Base-by-base conservation (phyloP, 768 basidiomycete genomes). In the Auriscalpium vulgare region DNA sequence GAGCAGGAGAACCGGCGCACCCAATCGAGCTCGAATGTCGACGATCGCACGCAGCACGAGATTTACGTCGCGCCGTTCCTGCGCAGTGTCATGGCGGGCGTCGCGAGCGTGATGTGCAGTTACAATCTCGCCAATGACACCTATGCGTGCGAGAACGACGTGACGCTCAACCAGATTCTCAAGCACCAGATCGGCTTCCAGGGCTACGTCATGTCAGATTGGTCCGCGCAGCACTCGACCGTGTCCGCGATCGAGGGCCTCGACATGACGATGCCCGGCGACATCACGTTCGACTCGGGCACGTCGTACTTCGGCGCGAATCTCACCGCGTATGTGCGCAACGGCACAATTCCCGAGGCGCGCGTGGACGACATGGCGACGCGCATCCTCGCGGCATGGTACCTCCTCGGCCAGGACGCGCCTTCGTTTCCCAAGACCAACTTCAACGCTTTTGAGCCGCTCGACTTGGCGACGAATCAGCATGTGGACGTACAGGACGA, bases 361-460 rank as follows among this genome's bases (percentile, higher is more conserved):
- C 80, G 88, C 6, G 69, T 88, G 6, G 82, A 85, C 54, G 91
- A 94, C 65, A 91, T 92, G 88, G 90, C 86, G 4, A 83, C 80
- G 9, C 84, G 91, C 35, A 85, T 93, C 62, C 66, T 92, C 23
- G 85, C 88, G 3, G 71, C 75, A 0, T 92, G 82, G 80, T 90
- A 84, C 63, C 69, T 80, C 52, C 74, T 87, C 47, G 72, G 74
- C 37, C 88, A 91, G 70, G 85, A 93, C 68, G 68, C 72, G 13
- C 65, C 75, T 8, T 68, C 71, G 11, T 94, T 78, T 69, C 90
- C 91, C 0, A 57, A 65, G 11, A 76, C 79, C 60, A 90, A 84
- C 73, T 92, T 93, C 68, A 80, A 91, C 64, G 80, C 83, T 2
- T 85, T 84, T 74, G 54, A 66, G 17, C 72, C 75, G 0, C 74